Conservation (phyloP, 495 filamentous ascomycete genomes). For the Annulohypoxylon maeteangense region DNA sequence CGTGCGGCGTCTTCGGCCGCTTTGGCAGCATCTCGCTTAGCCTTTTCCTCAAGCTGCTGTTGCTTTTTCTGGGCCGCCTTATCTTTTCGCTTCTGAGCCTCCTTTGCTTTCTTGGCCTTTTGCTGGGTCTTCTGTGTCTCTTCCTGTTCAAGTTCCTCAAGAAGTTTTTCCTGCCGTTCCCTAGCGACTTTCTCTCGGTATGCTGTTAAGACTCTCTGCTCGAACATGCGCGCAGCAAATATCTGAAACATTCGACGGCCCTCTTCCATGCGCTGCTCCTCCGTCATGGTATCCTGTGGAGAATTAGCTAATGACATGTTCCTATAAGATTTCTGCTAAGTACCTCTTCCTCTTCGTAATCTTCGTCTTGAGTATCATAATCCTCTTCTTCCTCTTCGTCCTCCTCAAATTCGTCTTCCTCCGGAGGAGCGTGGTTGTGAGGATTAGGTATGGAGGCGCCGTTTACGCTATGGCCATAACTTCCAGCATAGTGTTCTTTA, state of each 20-base stretch:
- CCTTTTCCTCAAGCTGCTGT: constrained; percentile 88
- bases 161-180: constrained; percentile 89
- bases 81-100: constrained; percentile 92
- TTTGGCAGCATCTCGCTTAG: constrained; percentile 85
- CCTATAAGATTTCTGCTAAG: constrained; percentile 38
- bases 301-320: constrained; percentile 44
- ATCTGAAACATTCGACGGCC: constrained; percentile 99
- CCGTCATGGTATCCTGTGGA: constrained; percentile 89
- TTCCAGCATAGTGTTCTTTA: constrained; percentile 72
- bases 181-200: constrained; percentile 96
- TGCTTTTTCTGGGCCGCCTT: constrained; percentile 86
- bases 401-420: constrained; percentile 79
- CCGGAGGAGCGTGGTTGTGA: constrained; percentile 65
- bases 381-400: constrained; percentile 90
- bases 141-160: constrained; percentile 92
- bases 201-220: constrained; percentile 95
- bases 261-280: constrained; percentile 99
- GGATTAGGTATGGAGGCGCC: constrained; percentile 53
- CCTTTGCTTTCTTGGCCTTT: constrained; percentile 92
- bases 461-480: constrained; percentile 63
- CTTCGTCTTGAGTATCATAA: constrained; percentile 88
- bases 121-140: constrained; percentile 75
- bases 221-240: constrained; percentile 99
- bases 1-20: constrained; percentile 87
- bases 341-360: constrained; percentile 90